Conservation (phyloP, 176 grass and related monocot species). For the Phoenix dactylifera region DNA sequence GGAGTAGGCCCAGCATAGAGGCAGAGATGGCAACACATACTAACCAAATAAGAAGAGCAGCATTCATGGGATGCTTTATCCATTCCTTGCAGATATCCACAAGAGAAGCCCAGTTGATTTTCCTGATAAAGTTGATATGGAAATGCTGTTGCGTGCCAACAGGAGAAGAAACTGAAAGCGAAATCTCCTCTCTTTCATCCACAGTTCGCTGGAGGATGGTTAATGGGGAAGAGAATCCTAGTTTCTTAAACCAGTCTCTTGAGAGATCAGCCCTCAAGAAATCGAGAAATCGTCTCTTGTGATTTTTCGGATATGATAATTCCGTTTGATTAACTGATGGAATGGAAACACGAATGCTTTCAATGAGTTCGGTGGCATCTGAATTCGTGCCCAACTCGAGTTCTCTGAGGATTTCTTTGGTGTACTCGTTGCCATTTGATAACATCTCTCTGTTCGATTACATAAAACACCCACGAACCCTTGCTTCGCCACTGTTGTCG, state of each 20-base stretch:
- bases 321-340: background rate
- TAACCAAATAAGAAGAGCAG: conserved; percentile 52
- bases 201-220: conserved; percentile 15
- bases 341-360: background rate
- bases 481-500: too few relatives aligned
- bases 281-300: background rate
- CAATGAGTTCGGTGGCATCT: too few relatives aligned
- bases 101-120: conserved; percentile 7
- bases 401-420: too few relatives aligned
- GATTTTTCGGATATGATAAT: background rate
- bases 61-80: conserved; percentile 61
- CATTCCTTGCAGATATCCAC: conserved; percentile 17
- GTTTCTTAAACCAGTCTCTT: conserved; percentile 19
- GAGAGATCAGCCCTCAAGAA: background rate
- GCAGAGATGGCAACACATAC: conserved; percentile 49
- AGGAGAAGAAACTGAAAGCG: conserved; percentile 11
- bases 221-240: conserved; percentile 10
- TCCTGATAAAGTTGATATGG: conserved; percentile 1
- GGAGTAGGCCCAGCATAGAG: conserved; percentile 43
- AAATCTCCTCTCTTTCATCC: conserved; percentile 13
- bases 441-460: too few relatives aligned
- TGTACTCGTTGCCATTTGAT: too few relatives aligned
- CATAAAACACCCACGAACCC: too few relatives aligned
- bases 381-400: too few relatives aligned
- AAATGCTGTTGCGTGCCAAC: background rate